These are phyloP conservation scores for Phaeomoniella chlamydospora DNA, from an alignment of 2,329 filamentous ascomycete genomes.

Conservation along the genomic window DNA sequence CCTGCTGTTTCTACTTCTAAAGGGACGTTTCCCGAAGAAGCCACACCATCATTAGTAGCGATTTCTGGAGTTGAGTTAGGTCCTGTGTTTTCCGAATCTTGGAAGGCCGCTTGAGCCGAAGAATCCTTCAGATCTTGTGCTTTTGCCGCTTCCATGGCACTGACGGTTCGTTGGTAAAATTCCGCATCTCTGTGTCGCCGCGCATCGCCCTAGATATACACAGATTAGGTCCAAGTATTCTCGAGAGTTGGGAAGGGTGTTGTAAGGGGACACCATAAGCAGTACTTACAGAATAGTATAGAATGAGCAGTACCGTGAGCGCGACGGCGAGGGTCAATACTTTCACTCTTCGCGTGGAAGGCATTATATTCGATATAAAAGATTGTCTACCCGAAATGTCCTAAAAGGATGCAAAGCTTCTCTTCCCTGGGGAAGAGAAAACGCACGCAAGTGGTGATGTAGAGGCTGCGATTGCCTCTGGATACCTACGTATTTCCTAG, in stretches of 20 bases:
- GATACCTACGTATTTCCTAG: too few relatives aligned
- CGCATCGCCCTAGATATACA: constrained; percentile 21
- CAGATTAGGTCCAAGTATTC: constrained; percentile 2
- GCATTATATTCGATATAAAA: constrained; percentile 37
- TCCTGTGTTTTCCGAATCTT: not conserved
- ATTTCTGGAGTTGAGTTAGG: not conserved
- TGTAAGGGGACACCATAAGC: constrained; percentile 1
- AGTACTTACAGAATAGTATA: constrained; percentile 57
- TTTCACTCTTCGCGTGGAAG: constrained; percentile 55
- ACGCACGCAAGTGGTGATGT: too few relatives aligned
- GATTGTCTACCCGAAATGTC: not conserved
- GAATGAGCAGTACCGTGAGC: constrained; percentile 48
- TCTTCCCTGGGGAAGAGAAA: too few relatives aligned
- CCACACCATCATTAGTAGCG: not conserved
- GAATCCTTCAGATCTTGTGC: not conserved
- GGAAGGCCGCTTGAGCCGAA: not conserved
- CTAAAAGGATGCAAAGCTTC: too few relatives aligned
- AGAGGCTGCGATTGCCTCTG: too few relatives aligned
- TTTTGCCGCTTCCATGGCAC: constrained; percentile 33
- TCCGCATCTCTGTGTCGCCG: constrained; percentile 24
- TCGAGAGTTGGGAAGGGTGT: constrained; percentile 1
- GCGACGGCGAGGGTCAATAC: constrained; percentile 51
- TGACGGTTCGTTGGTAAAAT: constrained; percentile 42
- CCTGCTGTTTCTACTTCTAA: not conserved
- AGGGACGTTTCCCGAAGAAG: not conserved